These are phyloP conservation scores for Taphrina pruni DNA, from an alignment of 1,139 yeast genomes.

Conservation along the genomic window DNA sequence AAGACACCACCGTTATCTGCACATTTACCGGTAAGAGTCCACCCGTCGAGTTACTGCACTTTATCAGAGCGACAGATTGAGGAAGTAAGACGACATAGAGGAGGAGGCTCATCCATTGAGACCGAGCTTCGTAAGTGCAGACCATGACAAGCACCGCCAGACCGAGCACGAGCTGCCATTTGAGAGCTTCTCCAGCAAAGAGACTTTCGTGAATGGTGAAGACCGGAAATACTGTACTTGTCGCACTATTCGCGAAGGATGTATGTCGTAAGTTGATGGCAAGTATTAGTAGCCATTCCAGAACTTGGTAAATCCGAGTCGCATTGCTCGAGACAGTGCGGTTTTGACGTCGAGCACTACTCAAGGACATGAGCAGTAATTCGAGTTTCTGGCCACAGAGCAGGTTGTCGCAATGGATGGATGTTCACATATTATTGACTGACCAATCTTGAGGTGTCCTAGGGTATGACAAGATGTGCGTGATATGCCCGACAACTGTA, in stretches of 20 bases:
- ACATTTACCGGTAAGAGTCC: constrained; percentile 7
- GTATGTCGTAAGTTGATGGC: not conserved
- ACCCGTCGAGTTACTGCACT: not conserved
- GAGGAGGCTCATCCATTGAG: constrained; percentile 27
- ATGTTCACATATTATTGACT: no score
- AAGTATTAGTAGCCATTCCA: constrained; percentile 27
- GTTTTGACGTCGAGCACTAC: constrained; percentile 14
- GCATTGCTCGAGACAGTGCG: constrained; percentile 17
- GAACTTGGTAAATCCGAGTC: constrained; percentile 23
- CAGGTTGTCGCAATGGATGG: no score
- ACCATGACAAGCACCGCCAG: not conserved
- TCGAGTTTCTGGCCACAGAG: not conserved
- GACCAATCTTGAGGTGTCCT: no score
- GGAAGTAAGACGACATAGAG: constrained; percentile 34
- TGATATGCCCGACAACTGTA: not conserved
- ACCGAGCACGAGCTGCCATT: constrained; percentile 18
- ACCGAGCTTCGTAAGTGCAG: constrained; percentile 13
- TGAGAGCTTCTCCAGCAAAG: not conserved
- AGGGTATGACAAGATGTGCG: no score
- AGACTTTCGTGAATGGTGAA: not conserved
- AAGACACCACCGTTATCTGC: constrained; percentile 21
- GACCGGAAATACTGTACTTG: not conserved
- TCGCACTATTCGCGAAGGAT: not conserved
- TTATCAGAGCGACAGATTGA: constrained; percentile 18
- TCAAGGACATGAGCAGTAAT: constrained; percentile 2